These are phyloP conservation scores for Ogataea thermomethanolica DNA, from an alignment of 805 yeast genomes.

Conservation along the genomic window DNA sequence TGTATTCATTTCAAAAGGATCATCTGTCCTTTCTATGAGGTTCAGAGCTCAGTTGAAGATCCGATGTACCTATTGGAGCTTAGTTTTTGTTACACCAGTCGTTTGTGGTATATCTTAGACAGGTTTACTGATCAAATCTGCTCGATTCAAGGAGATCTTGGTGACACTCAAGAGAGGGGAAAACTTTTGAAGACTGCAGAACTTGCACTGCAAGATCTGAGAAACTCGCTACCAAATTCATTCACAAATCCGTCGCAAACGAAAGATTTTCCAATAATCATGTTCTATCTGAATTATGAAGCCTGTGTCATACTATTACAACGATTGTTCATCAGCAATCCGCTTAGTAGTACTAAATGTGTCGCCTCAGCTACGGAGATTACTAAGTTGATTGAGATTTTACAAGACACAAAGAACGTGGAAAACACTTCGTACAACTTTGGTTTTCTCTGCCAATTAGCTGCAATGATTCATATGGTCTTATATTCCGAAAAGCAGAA, in stretches of 20 bases:
- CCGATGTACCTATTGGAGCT: constrained; percentile 21
- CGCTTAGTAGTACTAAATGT: constrained; percentile 16
- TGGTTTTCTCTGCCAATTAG: constrained; percentile 12
- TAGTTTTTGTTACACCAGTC: constrained; percentile 25
- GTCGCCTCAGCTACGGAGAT: constrained; percentile 21
- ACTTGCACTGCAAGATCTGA: constrained; percentile 24
- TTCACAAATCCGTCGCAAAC: constrained; percentile 6
- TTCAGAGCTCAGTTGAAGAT: constrained; percentile 11
- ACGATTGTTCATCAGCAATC: constrained; percentile 20
- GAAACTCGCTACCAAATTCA: constrained; percentile 20
- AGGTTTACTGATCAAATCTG: constrained; percentile 35
- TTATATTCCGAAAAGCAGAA: constrained; percentile 5
- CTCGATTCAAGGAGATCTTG: constrained; percentile 32
- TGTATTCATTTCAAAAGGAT: constrained; percentile 35
- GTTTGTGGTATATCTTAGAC: constrained; percentile 33
- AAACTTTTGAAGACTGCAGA: constrained; percentile 27
- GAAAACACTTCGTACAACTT: constrained; percentile 12
- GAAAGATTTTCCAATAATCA: constrained; percentile 12
- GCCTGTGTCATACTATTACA: constrained; percentile 21
- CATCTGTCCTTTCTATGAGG: constrained; percentile 31
- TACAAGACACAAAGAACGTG: not conserved
- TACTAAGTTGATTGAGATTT: constrained; percentile 1
- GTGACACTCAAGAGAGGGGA: constrained; percentile 30
- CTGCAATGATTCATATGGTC: constrained; percentile 15
- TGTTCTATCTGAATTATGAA: constrained; percentile 28